Base-by-base conservation (phyloP, 768 basidiomycete species). In the Kwoniella sp. region DNA sequence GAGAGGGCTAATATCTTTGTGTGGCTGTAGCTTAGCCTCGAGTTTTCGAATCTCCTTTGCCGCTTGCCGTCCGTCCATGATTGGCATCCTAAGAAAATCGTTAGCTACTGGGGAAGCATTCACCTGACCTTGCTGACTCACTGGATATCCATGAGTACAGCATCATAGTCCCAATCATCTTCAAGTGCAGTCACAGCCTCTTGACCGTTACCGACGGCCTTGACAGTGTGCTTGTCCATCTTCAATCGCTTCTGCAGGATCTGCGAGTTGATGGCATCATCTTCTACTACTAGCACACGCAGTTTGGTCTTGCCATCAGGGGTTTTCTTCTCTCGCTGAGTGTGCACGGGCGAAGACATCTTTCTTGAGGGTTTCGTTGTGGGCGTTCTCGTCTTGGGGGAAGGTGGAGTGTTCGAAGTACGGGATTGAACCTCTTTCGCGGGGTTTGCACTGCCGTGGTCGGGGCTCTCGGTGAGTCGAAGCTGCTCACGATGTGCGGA, bases 81-180 rank as follows among this genome's bases (percentile, higher is more conserved):
- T 87, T 0, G 90, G 90, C 89, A 90, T 90, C 74, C 88, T 90
- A 67, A 26, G n/a, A 25, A 21, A 58, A 26, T 24, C 2, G 8
- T 27, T 15, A 21, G 61, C 24, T 63, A 60, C 60, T 24, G n/a
- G n/a, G n/a, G n/a, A n/a, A n/a, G n/a, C n/a, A n/a, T n/a, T n/a
- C n/a, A n/a, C n/a, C n/a, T n/a, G n/a, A n/a, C n/a, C n/a, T n/a
- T n/a, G n/a, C 49, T 37, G 37, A 82, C 87, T 64, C 67, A 89
- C 88, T 89, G 89, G 12, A 91, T 85, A 75, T 91, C 90, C 91
- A 91, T 93, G 50, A 93, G 81, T 17, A 91, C 82, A 60, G 83
- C 84, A 72, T 93, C 90, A 69, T 89, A 88, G 2, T 84, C 81
- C 40, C 82, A 81, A 73, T 90, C 88, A 0, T 78, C 73, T 56